phyloP scores from a whole-genome alignment of 2,329 filamentous ascomycete genomes.

The Grosmannia huntii region DNA sequence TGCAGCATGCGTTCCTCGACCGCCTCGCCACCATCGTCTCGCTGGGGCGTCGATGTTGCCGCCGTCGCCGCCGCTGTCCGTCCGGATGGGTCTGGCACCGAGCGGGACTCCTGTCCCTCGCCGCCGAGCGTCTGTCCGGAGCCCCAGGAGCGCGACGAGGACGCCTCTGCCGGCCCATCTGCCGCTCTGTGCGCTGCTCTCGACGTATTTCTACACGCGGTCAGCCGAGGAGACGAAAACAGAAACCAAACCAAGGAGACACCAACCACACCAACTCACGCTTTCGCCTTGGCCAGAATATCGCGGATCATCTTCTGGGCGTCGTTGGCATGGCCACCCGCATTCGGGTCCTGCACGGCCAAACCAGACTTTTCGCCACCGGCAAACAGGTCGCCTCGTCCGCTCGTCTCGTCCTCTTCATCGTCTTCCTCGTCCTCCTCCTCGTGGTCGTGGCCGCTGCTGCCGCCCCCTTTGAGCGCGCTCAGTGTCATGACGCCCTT shows the following conservation, averaged over 20 bases:
- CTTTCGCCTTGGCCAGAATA: slow-evolving; percentile 50
- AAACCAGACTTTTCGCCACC: slow-evolving; percentile 74
- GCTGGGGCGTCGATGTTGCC: slow-evolving; percentile 15
- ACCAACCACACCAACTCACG: slow-evolving; percentile 27
- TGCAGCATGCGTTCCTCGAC: slow-evolving; percentile 59
- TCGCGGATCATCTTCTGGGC: slow-evolving; percentile 47
- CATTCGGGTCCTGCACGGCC: slow-evolving; percentile 49
- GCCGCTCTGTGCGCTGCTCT: slow-evolving; percentile 15
- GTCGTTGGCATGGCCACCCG: slow-evolving; percentile 25
- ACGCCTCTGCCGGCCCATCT: slow-evolving; percentile 25
- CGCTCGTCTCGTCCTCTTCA: slow-evolving; percentile 43
- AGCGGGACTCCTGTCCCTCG: slow-evolving; percentile 58
- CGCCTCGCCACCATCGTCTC: slow-evolving; percentile 17
- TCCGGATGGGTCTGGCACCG: slow-evolving; percentile 48
- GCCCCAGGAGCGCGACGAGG: slow-evolving; percentile 49
- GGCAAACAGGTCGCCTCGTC: slow-evolving; percentile 59
- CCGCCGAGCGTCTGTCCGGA: slow-evolving; percentile 66
- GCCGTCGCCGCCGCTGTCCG: slow-evolving; percentile 5
- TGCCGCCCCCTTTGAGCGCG: slow-evolving; percentile 34
- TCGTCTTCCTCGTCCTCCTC: slow-evolving; percentile 47
- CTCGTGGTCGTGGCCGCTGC: slow-evolving; percentile 36
- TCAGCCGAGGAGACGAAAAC: no score
- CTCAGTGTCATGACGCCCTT: slow-evolving; percentile 49
- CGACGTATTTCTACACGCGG: not conserved
- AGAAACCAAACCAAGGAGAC: no score